Evolutionary conservation across 164 flowering plant species (phyloP).

Genomic region (Annona cherimola): DNA sequence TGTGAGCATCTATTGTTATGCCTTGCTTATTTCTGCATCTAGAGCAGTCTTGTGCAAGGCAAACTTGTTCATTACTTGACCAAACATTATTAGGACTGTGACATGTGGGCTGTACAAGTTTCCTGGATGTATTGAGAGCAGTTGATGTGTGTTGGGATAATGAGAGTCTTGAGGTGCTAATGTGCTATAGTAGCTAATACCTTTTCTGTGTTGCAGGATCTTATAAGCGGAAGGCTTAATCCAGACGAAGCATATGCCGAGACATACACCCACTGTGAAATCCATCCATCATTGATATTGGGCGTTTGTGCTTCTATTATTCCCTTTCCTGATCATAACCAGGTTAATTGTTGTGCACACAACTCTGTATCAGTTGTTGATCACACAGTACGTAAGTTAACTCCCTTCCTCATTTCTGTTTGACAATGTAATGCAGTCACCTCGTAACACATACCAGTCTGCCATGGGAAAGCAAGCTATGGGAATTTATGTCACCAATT

Average conservation of each 20-base stretch:
- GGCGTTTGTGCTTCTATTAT: slow-evolving; percentile 99
- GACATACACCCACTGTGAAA: slow-evolving; percentile 95
- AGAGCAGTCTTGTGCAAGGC: background rate
- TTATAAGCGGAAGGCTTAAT: slow-evolving; percentile 55
- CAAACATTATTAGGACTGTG: background rate
- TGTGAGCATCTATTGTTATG: slow-evolving; percentile 36
- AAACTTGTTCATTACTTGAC: background rate
- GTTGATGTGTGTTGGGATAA: too few species aligned
- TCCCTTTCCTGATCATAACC: slow-evolving; percentile 98
- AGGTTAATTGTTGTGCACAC: slow-evolving; percentile 35
- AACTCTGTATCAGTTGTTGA: background rate
- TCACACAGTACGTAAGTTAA: too few species aligned
- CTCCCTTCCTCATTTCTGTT: background rate
- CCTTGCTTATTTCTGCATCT: background rate
- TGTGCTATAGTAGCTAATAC: background rate
- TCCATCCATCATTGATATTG: slow-evolving; percentile 92
- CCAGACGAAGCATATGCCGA: slow-evolving; percentile 86
- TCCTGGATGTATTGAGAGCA: too few species aligned
- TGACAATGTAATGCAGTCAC: slow-evolving; percentile 50
- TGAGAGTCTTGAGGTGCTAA: too few species aligned
- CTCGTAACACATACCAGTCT: slow-evolving; percentile 98
- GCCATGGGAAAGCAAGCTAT: slow-evolving; percentile 99
- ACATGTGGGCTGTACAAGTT: too few species aligned
- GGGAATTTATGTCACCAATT: slow-evolving; percentile 98
- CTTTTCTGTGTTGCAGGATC: slow-evolving; percentile 51